A percentile compares a stretch with the other conserved stretches of the same genome.
phyloP scores from a whole-genome alignment of 2,329 filamentous ascomycete genomes.

The Scytalidium sp. region DNA sequence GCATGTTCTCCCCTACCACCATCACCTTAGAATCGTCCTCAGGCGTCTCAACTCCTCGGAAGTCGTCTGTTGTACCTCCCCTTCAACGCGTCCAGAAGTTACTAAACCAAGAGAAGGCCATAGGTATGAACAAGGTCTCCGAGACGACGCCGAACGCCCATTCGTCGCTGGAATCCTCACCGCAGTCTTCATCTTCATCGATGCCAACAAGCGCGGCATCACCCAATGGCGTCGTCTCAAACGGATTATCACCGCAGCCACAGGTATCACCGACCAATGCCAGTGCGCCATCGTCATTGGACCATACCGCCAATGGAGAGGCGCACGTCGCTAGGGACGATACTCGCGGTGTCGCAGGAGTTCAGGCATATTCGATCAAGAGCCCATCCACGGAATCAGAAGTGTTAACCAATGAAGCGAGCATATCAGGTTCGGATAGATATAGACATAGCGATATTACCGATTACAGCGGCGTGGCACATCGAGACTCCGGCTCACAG shows the following conservation, averaged over 20 bases:
- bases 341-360: conserved; percentile 2
- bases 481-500: conserved; percentile 60
- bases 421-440: conserved; percentile 12
- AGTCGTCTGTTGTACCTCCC: conserved; percentile 2
- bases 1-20: conserved; percentile 26
- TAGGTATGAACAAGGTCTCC: too few relatives aligned
- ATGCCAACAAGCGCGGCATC: neutral
- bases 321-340: conserved; percentile 9
- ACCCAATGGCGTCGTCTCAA: neutral
- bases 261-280: conserved; percentile 18
- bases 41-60: conserved; percentile 17
- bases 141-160: too few relatives aligned
- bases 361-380: neutral
- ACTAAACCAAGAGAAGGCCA: too few relatives aligned
- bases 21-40: conserved; percentile 26
- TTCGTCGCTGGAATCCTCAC: conserved; percentile 9
- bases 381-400: neutral
- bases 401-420: neutral
- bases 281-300: conserved; percentile 15
- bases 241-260: neutral
- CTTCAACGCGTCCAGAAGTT: neutral
- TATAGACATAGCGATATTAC: conserved; percentile 61
- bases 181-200: conserved; percentile 5
- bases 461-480: conserved; percentile 54
- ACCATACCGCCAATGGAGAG: conserved; percentile 10